These are phyloP conservation scores for Thoreauomyces humboldtii DNA, from an alignment of 192 early-diverging fungal genomes.

Conservation along the genomic window DNA sequence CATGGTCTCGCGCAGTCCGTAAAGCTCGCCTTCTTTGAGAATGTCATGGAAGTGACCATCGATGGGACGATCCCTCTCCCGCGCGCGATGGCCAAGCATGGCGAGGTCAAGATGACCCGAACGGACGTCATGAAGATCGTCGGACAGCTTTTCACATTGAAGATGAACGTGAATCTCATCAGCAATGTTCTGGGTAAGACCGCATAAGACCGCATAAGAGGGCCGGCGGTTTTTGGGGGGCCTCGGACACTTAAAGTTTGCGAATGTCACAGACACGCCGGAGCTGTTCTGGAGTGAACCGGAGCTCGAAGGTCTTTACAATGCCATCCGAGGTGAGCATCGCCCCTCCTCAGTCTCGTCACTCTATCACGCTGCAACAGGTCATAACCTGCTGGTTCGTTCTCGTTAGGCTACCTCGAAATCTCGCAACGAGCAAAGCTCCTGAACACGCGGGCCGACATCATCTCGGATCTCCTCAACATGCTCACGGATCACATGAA, in stretches of 20 bases:
- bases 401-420: conserved; percentile 57
- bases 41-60: conserved; percentile 81
- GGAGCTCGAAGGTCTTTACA: conserved; percentile 71
- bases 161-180: conserved; percentile 80
- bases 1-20: conserved; percentile 93
- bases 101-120: conserved; percentile 64
- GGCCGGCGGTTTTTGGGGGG: no score
- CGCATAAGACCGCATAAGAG: not conserved
- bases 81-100: conserved; percentile 88
- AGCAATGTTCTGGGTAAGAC: conserved; percentile 71
- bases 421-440: conserved; percentile 68
- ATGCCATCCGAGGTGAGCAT: conserved; percentile 66
- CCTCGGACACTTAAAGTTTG: no score
- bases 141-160: conserved; percentile 70
- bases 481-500: conserved; percentile 94
- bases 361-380: conserved; percentile 25
- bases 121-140: conserved; percentile 46
- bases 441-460: conserved; percentile 88
- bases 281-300: conserved; percentile 85
- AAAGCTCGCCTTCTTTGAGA: conserved; percentile 91
- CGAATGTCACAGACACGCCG: conserved; percentile 91
- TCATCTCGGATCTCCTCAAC: conserved; percentile 82
- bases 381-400: conserved; percentile 6
- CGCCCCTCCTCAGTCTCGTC: conserved; percentile 23
- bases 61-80: conserved; percentile 58